Evolutionary conservation across 2,329 filamentous ascomycete genomes (phyloP).

Genomic region (Drechslerella dactyloides): DNA sequence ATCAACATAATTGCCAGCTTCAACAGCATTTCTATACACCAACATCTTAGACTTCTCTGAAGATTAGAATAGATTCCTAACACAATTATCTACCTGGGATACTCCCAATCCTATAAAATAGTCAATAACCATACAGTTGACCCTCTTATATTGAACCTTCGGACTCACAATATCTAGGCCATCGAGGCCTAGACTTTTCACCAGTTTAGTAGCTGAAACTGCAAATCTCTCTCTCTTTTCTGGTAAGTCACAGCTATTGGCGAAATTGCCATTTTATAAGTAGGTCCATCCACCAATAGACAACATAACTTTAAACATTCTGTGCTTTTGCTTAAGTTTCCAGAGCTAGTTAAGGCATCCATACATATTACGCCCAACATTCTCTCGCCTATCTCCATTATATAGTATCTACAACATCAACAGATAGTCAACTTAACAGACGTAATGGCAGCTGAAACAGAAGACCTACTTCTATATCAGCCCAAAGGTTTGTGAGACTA

Average conservation of each 20-base stretch:
- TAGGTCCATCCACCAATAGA: constrained; percentile 86
- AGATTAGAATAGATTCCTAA: neutral
- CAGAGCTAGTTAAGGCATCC: constrained; percentile 79
- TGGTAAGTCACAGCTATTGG: constrained; percentile 66
- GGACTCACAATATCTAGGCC: constrained; percentile 65
- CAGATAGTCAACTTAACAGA: neutral
- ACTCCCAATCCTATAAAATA: constrained; percentile 34
- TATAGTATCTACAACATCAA: neutral
- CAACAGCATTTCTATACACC: constrained; percentile 56
- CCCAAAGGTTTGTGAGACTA: neutral
- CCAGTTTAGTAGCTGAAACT: constrained; percentile 72
- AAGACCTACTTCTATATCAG: constrained; percentile 7
- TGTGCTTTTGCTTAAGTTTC: constrained; percentile 75
- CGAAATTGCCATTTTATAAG: constrained; percentile 73
- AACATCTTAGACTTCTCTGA: neutral
- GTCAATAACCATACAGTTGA: neutral
- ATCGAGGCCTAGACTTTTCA: constrained; percentile 81
- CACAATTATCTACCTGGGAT: constrained; percentile 18
- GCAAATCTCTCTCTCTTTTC: constrained; percentile 72
- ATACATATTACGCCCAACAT: constrained; percentile 70
- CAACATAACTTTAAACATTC: constrained; percentile 76
- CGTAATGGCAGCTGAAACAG: neutral
- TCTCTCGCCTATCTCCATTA: constrained; percentile 54
- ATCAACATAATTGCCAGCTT: constrained; percentile 67
- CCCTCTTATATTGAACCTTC: neutral